These are phyloP conservation scores for Stylonectria norvegica DNA, from an alignment of 2,329 filamentous ascomycete species.

Conservation along the genomic window DNA sequence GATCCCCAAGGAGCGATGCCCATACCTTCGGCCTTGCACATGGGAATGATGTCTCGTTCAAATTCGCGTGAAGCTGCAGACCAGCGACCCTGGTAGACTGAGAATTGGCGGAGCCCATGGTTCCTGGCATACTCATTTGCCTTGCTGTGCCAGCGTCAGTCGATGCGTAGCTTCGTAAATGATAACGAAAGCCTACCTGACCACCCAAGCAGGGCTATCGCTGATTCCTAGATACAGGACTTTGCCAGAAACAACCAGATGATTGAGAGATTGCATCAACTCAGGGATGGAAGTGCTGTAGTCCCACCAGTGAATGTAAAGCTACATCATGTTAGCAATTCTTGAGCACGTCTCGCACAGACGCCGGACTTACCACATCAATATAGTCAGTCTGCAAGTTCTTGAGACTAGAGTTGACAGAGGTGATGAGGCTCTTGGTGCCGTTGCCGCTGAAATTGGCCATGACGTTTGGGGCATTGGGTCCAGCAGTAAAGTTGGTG, in stretches of 20 bases:
- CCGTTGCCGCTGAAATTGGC: slow-evolving; percentile 58
- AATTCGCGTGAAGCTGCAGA: slow-evolving; percentile 39
- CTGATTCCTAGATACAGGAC: slow-evolving; percentile 64
- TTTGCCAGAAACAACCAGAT: slow-evolving; percentile 57
- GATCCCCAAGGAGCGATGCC: slow-evolving; percentile 59
- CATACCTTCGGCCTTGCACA: slow-evolving; percentile 44
- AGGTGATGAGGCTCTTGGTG: slow-evolving; percentile 56
- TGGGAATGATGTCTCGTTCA: slow-evolving; percentile 43
- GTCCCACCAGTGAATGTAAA: slow-evolving; percentile 67
- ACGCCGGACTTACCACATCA: slow-evolving; percentile 51
- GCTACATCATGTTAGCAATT: slow-evolving; percentile 31
- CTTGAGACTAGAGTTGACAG: slow-evolving; percentile 52
- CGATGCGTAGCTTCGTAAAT: not conserved
- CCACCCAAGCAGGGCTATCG: slow-evolving; percentile 68
- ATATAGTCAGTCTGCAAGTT: slow-evolving; percentile 68
- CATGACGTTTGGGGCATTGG: slow-evolving; percentile 40
- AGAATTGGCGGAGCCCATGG: slow-evolving; percentile 68
- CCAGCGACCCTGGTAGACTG: slow-evolving; percentile 44
- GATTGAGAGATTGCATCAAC: slow-evolving; percentile 65
- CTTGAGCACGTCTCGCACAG: too few species aligned
- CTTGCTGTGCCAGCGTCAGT: slow-evolving; percentile 39
- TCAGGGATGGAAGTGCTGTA: slow-evolving; percentile 63
- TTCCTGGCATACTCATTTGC: slow-evolving; percentile 67
- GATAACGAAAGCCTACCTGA: slow-evolving; percentile 35
- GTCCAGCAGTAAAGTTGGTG: slow-evolving; percentile 51